phyloP scores from a whole-genome alignment of 768 basidiomycete genomes.

The Pisolithus sp. region DNA sequence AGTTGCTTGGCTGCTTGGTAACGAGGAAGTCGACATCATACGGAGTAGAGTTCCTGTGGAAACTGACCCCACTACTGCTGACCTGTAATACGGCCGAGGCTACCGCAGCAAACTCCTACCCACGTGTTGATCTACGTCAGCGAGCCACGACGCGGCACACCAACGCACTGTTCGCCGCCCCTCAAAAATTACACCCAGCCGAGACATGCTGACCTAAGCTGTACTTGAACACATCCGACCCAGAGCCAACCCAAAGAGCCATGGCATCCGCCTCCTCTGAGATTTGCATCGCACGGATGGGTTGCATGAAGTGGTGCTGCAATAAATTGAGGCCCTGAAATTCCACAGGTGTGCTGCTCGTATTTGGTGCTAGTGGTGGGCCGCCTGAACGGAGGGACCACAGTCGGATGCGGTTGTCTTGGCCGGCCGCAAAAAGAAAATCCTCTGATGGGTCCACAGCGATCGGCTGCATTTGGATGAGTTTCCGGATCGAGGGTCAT shows the following conservation, averaged over 20 bases:
- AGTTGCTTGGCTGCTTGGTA: too few relatives aligned
- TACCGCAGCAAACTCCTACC: not conserved
- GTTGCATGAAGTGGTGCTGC: slow-evolving; percentile 29
- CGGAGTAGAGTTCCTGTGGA: too few relatives aligned
- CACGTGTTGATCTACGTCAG: not conserved
- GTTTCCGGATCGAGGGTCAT: not conserved
- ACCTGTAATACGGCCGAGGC: not conserved
- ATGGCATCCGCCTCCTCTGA: slow-evolving; percentile 34
- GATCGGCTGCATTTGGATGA: slow-evolving; percentile 44
- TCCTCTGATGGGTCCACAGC: slow-evolving; percentile 49
- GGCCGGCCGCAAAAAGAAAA: slow-evolving; percentile 64
- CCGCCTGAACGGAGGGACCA: slow-evolving; percentile 63
- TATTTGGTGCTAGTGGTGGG: slow-evolving; percentile 14
- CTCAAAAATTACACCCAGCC: not conserved
- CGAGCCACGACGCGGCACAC: not conserved
- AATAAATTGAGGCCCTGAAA: slow-evolving; percentile 22
- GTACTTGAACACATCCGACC: slow-evolving; percentile 41
- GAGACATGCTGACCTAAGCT: slow-evolving; percentile 37
- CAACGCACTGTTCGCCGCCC: not conserved
- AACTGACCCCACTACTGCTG: too few relatives aligned
- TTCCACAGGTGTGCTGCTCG: not conserved
- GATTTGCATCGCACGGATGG: slow-evolving; percentile 45
- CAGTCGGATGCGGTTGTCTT: slow-evolving; percentile 55
- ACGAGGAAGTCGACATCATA: too few relatives aligned
- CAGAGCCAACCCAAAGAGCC: slow-evolving; percentile 50